A percentile compares a stretch with the other conserved stretches of the same genome.
Conservation (phyloP, 805 yeast species). For the Candida stauntonica region DNA sequence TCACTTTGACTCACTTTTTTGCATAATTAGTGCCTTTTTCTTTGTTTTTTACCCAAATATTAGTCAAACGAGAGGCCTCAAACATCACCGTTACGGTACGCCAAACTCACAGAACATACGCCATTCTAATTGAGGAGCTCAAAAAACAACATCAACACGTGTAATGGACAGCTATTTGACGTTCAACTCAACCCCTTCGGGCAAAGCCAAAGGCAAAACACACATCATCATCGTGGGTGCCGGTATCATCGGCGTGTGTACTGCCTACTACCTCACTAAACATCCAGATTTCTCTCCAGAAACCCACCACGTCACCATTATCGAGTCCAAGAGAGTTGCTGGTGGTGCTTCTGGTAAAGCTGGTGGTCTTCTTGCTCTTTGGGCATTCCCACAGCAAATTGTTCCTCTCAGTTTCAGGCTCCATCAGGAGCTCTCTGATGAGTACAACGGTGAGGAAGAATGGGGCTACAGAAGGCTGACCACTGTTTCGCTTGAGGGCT, state of each 20-base stretch:
- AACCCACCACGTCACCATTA: slow-evolving; percentile 73
- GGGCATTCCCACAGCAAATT: slow-evolving; percentile 96
- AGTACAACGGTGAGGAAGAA: slow-evolving; percentile 74
- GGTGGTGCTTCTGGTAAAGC: slow-evolving; percentile 98
- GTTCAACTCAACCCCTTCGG: slow-evolving; percentile 27
- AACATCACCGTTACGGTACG: no score
- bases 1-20: no score
- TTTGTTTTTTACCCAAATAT: no score
- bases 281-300: slow-evolving; percentile 76
- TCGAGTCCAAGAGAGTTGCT: slow-evolving; percentile 90
- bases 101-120: no score
- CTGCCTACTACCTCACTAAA: slow-evolving; percentile 80
- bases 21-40: no score
- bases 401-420: slow-evolving; percentile 83
- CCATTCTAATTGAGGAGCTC: no score
- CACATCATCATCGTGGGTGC: slow-evolving; percentile 89
- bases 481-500: slow-evolving; percentile 85
- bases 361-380: slow-evolving; percentile 88
- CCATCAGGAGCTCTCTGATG: slow-evolving; percentile 77
- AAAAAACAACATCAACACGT: no score
- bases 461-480: slow-evolving; percentile 94
- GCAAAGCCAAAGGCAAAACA: slow-evolving; percentile 47
- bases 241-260: slow-evolving; percentile 93
- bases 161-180: slow-evolving; percentile 10
- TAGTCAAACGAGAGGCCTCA: no score